Evolutionary conservation across 169 alveolate genomes (phyloP).

Genomic region (Eimeria sp.): DNA sequence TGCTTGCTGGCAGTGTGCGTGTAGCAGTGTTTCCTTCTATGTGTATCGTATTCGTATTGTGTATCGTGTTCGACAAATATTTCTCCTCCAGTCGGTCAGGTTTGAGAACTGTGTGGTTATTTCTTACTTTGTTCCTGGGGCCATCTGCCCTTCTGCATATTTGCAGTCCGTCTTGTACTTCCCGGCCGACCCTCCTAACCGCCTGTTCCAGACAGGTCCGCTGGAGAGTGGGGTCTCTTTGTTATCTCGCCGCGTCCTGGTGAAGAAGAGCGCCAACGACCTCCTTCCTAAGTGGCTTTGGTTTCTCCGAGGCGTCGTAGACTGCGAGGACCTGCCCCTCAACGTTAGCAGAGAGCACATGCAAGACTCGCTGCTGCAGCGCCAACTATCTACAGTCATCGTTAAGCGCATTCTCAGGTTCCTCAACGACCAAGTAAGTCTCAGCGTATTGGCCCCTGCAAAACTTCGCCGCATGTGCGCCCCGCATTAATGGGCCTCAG

Average conservation of each 20-base stretch:
- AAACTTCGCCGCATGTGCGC: not conserved
- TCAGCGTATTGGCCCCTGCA: not conserved
- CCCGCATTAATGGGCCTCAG: not conserved
- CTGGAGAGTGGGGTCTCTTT: conserved; percentile 93
- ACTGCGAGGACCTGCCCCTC: conserved; percentile 99
- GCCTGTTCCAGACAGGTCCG: conserved; percentile 90
- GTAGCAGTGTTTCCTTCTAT: not conserved
- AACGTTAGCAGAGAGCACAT: conserved; percentile 98
- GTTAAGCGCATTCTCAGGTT: conserved; percentile 95
- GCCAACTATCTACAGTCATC: conserved; percentile 94
- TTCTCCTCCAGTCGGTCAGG: not conserved
- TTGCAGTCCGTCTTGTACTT: conserved; percentile 89
- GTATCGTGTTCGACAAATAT: not conserved
- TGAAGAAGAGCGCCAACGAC: conserved; percentile 95
- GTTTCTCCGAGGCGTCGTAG: conserved; percentile 98
- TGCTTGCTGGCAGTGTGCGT: not conserved
- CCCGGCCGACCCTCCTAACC: conserved; percentile 95
- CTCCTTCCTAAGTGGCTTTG: conserved; percentile 97
- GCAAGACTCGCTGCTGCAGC: conserved; percentile 92
- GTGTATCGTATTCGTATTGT: not conserved
- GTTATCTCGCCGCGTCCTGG: conserved; percentile 94
- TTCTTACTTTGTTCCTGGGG: not conserved
- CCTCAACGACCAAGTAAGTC: conserved; percentile 94
- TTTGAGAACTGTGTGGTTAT: not conserved
- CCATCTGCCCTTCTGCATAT: not conserved